Evolutionary conservation across 306 rosid genomes (phyloP).

Genomic region (Quercus berberidifolia): DNA sequence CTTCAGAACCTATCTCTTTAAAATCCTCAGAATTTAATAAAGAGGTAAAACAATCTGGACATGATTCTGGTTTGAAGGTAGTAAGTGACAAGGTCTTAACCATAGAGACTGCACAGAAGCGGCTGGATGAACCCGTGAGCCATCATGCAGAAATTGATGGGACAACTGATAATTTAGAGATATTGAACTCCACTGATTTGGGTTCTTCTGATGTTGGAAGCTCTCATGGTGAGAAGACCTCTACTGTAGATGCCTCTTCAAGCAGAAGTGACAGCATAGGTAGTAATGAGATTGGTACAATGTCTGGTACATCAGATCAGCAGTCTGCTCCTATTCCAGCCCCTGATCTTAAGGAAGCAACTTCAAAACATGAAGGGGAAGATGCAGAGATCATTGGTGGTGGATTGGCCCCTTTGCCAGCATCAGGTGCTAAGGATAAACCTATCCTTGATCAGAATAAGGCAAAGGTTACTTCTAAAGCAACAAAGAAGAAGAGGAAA

Average conservation of each 20-base stretch:
- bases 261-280: slow-evolving; percentile 31
- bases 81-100: slow-evolving; percentile 21
- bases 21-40: slow-evolving; percentile 14
- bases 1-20: slow-evolving; percentile 16
- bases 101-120: slow-evolving; percentile 27
- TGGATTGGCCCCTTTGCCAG: slow-evolving; percentile 29
- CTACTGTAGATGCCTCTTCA: slow-evolving; percentile 18
- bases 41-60: slow-evolving; percentile 26
- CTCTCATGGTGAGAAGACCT: slow-evolving; percentile 10
- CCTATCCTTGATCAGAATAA: slow-evolving; percentile 46
- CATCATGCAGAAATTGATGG: slow-evolving; percentile 31
- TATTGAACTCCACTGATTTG: slow-evolving; percentile 18
- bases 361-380: slow-evolving; percentile 37
- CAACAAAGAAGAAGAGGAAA: slow-evolving; percentile 54
- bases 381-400: slow-evolving; percentile 34
- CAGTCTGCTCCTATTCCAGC: slow-evolving; percentile 20
- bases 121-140: slow-evolving; percentile 31
- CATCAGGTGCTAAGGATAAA: slow-evolving; percentile 47
- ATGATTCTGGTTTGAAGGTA: slow-evolving; percentile 20
- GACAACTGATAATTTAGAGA: slow-evolving; percentile 19
- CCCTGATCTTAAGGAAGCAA: slow-evolving; percentile 31
- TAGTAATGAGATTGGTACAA: slow-evolving; percentile 29
- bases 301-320: slow-evolving; percentile 30
- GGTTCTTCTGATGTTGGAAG: slow-evolving; percentile 22
- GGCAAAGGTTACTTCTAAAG: slow-evolving; percentile 41